Conservation (phyloP, 495 filamentous ascomycete species). For the Hypoxylon lienhwacheense region DNA sequence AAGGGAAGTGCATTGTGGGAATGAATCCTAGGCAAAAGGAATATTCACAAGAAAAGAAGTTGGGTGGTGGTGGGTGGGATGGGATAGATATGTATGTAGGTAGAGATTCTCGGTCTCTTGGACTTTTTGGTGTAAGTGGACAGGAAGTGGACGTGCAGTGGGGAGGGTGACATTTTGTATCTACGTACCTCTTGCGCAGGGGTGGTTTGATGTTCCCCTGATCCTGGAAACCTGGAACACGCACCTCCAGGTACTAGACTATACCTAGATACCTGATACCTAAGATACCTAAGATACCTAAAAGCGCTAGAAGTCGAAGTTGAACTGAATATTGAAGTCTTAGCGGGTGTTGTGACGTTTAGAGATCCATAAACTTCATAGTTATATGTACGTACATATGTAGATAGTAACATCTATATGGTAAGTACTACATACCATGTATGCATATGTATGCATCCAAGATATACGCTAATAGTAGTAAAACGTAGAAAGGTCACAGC, state of each 20-base stretch:
- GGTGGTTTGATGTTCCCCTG: conserved; percentile 29
- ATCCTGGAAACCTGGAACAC: conserved; percentile 39
- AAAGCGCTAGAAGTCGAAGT: too few species aligned
- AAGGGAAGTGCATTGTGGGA: conserved; percentile 23
- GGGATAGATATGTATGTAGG: too few species aligned
- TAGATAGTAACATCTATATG: too few species aligned
- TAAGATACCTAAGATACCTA: too few species aligned
- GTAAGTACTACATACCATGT: too few species aligned
- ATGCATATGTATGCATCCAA: too few species aligned
- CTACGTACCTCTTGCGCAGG: conserved; percentile 29
- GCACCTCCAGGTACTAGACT: too few species aligned
- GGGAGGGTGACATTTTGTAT: conserved; percentile 23
- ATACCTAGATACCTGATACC: too few species aligned
- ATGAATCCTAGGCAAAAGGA: conserved; percentile 11
- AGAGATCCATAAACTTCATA: conserved; percentile 25
- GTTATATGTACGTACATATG: too few species aligned
- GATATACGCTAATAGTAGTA: too few species aligned
- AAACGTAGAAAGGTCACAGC: too few species aligned
- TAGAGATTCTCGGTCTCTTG: conserved; percentile 20
- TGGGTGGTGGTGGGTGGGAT: conserved; percentile 32
- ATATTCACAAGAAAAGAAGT: conserved; percentile 24
- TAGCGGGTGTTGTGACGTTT: conserved; percentile 36
- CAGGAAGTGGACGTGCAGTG: not conserved
- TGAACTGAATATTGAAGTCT: conserved; percentile 29
- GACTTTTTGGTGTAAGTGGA: conserved; percentile 19